Percentiles rank a stretch among this genome's conserved stretches.
Evolutionary conservation across 148 eudicot genomes (phyloP).

Genomic region (Camellia granthamiana): DNA sequence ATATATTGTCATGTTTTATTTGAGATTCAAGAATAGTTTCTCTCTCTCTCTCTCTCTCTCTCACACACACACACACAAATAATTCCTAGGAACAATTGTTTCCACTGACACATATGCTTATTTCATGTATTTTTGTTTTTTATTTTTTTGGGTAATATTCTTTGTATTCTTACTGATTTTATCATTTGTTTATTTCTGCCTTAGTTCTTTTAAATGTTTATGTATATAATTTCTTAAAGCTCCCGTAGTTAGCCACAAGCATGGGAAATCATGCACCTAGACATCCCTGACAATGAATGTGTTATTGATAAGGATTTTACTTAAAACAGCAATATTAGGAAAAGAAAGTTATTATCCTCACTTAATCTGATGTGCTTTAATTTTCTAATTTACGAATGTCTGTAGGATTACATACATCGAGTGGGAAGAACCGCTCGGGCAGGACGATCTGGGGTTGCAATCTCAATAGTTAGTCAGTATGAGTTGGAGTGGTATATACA

Average conservation of each 20-base stretch:
- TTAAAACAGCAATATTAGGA: neutral
- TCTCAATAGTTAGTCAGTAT: constrained; percentile 81
- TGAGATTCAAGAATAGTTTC: too few species aligned
- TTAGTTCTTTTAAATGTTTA: neutral
- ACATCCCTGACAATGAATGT: neutral
- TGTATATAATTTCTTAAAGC: neutral
- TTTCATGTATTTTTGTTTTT: neutral
- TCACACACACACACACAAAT: too few species aligned
- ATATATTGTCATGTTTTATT: neutral
- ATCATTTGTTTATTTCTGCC: neutral
- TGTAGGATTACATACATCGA: constrained; percentile 88
- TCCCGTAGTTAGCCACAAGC: neutral
- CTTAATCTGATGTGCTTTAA: neutral
- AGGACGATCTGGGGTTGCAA: constrained; percentile 83
- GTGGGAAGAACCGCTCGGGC: constrained; percentile 99
- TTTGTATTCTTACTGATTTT: neutral
- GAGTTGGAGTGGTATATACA: constrained; percentile 73
- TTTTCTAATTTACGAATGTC: constrained; percentile 9
- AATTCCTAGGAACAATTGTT: neutral
- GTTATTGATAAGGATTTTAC: neutral
- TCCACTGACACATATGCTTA: neutral
- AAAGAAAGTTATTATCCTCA: neutral
- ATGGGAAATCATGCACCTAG: neutral
- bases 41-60: too few species aligned
- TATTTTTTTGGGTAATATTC: neutral